Evolutionary conservation across 495 filamentous ascomycete genomes (phyloP), one percentile per base, ranked within the genome.

Genomic region (Penicillium robsamsonii): DNA sequence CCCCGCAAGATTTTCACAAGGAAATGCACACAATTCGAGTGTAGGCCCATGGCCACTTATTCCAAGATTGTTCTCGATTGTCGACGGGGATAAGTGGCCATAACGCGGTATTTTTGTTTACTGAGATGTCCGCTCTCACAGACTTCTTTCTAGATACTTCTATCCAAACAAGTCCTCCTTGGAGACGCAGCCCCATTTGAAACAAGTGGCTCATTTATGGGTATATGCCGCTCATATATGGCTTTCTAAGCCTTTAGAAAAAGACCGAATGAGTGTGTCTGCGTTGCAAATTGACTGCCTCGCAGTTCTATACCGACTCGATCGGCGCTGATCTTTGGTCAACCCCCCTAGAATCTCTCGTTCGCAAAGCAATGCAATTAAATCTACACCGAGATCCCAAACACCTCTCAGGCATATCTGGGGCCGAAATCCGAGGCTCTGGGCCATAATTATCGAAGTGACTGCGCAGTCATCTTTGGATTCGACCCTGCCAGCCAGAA

Each of bases 251-350:
- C 42, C 42, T 25, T 11, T 44, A 24, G 42, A 44, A 44, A 44
- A 43, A 43, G 41, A 24, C 41, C n/a, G 41, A 43, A 20, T 44
- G 9, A 44, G 42, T 25, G 12, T 27, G 27, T 44, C 42, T 3
- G 42, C 42, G 42, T 20, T 44, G 1, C 42, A 44, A 44, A 44
- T 27, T 13, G 42, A 44, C 42, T 44, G 42, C 22, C 42, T 44
- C 42, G 15, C 42, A 35, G 12, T 35, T 35, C 31, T 27, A 22
- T 22, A 27, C 25, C 25, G 25, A 27, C 29, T 30, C 24, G 7
- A 33, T 30, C 7, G 45, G 45, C 7, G 45, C 27, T 15, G 45
- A 47, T 17, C 45, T 47, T 4, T n/a, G n/a, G 24, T 47, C n/a
- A 2, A 33, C 24, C 5, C 33, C 45, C 10, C 17, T 47, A 27